Evolutionary conservation across 140 eudicot genomes (phyloP).

Genomic region (Flaveria floridana): DNA sequence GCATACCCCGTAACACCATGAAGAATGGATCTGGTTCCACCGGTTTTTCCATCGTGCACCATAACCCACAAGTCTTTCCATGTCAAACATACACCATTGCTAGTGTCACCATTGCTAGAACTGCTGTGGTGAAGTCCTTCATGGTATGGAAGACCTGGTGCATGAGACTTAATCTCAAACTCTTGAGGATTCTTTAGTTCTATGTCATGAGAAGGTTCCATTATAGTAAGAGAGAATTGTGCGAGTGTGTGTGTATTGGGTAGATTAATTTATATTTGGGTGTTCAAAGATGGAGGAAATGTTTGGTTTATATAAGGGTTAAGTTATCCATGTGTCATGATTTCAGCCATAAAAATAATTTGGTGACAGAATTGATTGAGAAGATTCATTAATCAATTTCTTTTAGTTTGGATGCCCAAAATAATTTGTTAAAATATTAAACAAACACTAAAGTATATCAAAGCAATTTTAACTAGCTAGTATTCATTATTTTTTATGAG

Average conservation of each 20-base stretch:
- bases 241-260: background rate
- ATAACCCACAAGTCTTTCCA: slow-evolving; percentile 55
- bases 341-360: background rate
- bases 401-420: background rate
- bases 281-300: background rate
- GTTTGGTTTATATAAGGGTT: slow-evolving; percentile 21
- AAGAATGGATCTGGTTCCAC: slow-evolving; percentile 37
- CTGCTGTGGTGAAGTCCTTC: background rate
- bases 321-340: slow-evolving; percentile 12
- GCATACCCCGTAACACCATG: slow-evolving; percentile 56
- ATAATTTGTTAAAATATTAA: too few relatives aligned
- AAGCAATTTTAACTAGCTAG: background rate
- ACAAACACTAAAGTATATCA: background rate
- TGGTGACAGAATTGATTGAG: background rate
- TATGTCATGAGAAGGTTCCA: slow-evolving; percentile 22
- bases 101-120: slow-evolving; percentile 12
- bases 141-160: slow-evolving; percentile 17
- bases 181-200: slow-evolving; percentile 21
- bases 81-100: slow-evolving; percentile 42
- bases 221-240: background rate
- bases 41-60: slow-evolving; percentile 33
- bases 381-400: too few relatives aligned
- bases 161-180: slow-evolving; percentile 26
- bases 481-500: too few relatives aligned
- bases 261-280: background rate